Evolutionary conservation across 306 rosid species (phyloP).

Genomic region (Quillaja saponaria): DNA sequence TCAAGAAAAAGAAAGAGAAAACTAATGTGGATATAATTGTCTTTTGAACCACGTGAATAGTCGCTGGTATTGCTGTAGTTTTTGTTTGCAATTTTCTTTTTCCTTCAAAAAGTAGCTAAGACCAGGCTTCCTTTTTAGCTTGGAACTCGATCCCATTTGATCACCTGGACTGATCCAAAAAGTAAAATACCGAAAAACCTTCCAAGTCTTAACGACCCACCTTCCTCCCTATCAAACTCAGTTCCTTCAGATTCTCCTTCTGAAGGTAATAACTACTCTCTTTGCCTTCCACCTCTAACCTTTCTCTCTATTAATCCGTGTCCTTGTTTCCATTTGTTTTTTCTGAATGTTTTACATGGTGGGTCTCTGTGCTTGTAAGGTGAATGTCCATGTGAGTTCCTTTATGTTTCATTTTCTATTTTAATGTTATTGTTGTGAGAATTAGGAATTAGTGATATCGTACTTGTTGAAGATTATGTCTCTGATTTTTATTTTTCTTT

Average conservation of each 20-base stretch:
- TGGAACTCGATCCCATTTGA: constrained; percentile 43
- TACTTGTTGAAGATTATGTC: constrained; percentile 20
- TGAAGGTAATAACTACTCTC: constrained; percentile 37
- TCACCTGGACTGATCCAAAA: constrained; percentile 34
- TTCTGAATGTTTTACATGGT: constrained; percentile 10
- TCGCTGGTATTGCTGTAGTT: not conserved
- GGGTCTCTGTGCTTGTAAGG: not conserved
- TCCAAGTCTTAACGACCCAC: not conserved
- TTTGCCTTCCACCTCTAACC: constrained; percentile 11
- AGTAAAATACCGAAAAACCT: constrained; percentile 3
- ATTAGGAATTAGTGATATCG: constrained; percentile 11
- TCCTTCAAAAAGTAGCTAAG: constrained; percentile 30
- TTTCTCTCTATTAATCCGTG: constrained; percentile 1
- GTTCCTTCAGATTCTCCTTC: not conserved
- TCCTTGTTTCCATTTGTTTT: not conserved
- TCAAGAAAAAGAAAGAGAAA: too few relatives aligned
- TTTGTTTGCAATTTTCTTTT: not conserved
- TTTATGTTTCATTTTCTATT: too few relatives aligned
- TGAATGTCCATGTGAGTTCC: too few relatives aligned
- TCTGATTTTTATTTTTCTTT: not conserved
- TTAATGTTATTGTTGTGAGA: constrained; percentile 2
- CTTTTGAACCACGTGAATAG: constrained; percentile 20
- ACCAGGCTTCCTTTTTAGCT: constrained; percentile 25
- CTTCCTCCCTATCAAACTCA: too few relatives aligned
- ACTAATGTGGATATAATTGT: constrained; percentile 30